Conservation (phyloP, 495 filamentous ascomycete species). For the Mytilinidion resinicola region DNA sequence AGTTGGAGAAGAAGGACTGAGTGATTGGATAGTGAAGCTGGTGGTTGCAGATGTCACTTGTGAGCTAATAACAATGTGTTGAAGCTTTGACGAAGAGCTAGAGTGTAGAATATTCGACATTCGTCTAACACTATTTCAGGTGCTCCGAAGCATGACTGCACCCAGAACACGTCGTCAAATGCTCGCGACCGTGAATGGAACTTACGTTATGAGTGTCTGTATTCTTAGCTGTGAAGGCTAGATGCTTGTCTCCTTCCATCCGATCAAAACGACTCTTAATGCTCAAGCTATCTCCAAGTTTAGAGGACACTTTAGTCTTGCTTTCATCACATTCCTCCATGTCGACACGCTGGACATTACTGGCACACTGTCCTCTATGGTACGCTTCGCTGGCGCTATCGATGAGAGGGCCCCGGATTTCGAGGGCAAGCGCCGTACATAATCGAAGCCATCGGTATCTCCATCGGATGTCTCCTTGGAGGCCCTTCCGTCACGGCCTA, state of each 20-base stretch:
- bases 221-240: no score
- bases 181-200: no score
- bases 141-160: no score
- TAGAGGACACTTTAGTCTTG: slow-evolving; percentile 65
- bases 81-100: no score
- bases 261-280: slow-evolving; percentile 56
- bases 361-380: slow-evolving; percentile 78
- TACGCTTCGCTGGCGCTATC: slow-evolving; percentile 65
- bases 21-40: no score
- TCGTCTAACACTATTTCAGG: no score
- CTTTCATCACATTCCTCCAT: slow-evolving; percentile 78
- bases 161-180: no score
- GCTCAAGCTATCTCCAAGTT: slow-evolving; percentile 57
- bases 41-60: no score
- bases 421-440: slow-evolving; percentile 70
- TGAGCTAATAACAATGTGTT: no score
- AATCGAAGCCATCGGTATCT: slow-evolving; percentile 70
- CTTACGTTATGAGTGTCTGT: no score
- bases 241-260: slow-evolving; percentile 72
- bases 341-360: slow-evolving; percentile 77
- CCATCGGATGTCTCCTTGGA: slow-evolving; percentile 69
- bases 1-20: no score
- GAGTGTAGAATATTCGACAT: no score
- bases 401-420: slow-evolving; percentile 71
- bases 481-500: slow-evolving; percentile 73